Evolutionary conservation across 345 rosid genomes (phyloP).

Genomic region (Chamaenerion angustifolium): DNA sequence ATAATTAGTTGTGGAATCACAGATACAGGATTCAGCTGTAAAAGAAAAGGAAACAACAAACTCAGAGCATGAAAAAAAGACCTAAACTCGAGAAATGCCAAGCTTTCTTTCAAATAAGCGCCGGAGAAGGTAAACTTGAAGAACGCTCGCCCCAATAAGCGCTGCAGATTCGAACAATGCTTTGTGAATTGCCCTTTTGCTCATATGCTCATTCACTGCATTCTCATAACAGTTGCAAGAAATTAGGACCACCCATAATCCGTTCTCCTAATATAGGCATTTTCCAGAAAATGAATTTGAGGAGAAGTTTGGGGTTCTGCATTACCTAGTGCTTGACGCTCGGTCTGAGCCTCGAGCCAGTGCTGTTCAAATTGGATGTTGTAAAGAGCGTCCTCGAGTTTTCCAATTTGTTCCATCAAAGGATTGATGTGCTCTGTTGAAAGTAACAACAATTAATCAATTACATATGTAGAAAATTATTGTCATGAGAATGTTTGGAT

Average conservation of each 20-base stretch:
- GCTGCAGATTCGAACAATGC: slow-evolving; percentile 54
- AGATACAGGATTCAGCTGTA: neutral
- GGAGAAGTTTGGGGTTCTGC: neutral
- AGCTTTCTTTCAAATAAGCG: slow-evolving; percentile 55
- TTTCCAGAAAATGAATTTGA: neutral
- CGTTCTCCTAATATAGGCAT: neutral
- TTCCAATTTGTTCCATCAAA: slow-evolving; percentile 42
- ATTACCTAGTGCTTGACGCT: slow-evolving; percentile 58
- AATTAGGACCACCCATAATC: neutral
- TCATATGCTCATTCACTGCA: slow-evolving; percentile 63
- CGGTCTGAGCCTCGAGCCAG: slow-evolving; percentile 74
- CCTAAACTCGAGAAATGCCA: slow-evolving; percentile 50
- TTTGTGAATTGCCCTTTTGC: slow-evolving; percentile 47
- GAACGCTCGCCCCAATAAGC: slow-evolving; percentile 39
- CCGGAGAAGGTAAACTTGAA: slow-evolving; percentile 58
- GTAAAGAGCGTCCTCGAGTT: slow-evolving; percentile 57
- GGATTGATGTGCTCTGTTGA: slow-evolving; percentile 58
- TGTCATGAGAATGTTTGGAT: neutral
- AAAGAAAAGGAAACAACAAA: neutral
- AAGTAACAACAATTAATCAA: neutral
- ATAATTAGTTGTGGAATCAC: no score
- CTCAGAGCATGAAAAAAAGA: neutral
- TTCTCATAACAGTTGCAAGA: slow-evolving; percentile 2
- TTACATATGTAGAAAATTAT: neutral
- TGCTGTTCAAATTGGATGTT: slow-evolving; percentile 67